Base-by-base conservation (phyloP, 768 basidiomycete genomes). In the Thelephora ganbajun region DNA sequence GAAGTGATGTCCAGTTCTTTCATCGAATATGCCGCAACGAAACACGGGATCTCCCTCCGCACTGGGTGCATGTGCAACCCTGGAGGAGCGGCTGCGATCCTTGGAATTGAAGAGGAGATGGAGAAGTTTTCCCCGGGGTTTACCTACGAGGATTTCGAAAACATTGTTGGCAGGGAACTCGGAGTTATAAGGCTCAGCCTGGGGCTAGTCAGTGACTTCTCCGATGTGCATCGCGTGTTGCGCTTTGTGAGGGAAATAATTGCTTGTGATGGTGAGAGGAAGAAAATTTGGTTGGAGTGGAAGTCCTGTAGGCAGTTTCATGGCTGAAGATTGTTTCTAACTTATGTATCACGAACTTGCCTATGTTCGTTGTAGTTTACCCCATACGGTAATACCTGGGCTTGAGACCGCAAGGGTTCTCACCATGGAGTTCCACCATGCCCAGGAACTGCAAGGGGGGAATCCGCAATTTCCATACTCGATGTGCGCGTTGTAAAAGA, bases 21-120 rank as follows among this genome's bases (percentile, higher is more conserved):
- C 62, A 70, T 88, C 55, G 83, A 84, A 56, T 68, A 80, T 53
- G 70, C 79, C 1, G 83, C 85, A 11, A 70, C 78, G 14, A 67
- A 62, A 45, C 69, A 73, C 51, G 73, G 70, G 45, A 79, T 90
- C 49, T 87, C 85, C n/a, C 63, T 90, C 30, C 78, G 87, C 37
- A 85, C 85, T 2, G 87, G 87, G 0, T 91, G 87, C 61, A 80
- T 89, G 76, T 91, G 88, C 58, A 91, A 90, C 53, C 84, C 87
- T 14, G 88, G 88, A 7, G 87, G 79, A 14, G 83, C 85, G 0
- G 77, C 83, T 0, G 74, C 81, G 4, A 63, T 90, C 13, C 69
- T 88, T 4, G 79, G 79, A 0, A 72, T 87, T 26, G 64, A 77
- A 49, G 67, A 72, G n/a, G 70, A 79, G 48, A 88, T 87, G 84